phyloP scores from a whole-genome alignment of 352 stramenopile species.

The Pythium plurisporium region DNA sequence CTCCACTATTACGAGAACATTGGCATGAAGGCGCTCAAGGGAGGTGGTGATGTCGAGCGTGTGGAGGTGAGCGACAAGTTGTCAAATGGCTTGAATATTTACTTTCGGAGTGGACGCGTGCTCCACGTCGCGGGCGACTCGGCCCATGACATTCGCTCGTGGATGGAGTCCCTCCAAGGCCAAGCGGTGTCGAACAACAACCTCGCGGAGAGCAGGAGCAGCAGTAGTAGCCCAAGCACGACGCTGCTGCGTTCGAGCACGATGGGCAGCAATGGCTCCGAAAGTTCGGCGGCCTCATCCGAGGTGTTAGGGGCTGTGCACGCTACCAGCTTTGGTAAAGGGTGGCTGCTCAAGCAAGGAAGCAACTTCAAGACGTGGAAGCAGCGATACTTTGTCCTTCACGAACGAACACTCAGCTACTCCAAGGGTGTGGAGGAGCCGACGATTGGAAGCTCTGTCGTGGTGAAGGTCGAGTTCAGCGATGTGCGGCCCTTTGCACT shows the following conservation, averaged over 20 bases:
- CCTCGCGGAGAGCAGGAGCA: not conserved
- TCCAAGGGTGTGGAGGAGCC: constrained; percentile 29
- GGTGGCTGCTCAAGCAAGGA: constrained; percentile 74
- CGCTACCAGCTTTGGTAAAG: constrained; percentile 13
- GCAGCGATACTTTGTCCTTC: constrained; percentile 71
- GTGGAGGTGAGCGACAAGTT: constrained; percentile 41
- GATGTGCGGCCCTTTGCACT: constrained; percentile 63
- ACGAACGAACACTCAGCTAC: constrained; percentile 49
- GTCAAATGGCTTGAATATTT: constrained; percentile 67
- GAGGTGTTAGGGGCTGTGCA: not conserved
- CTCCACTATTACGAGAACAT: constrained; percentile 34
- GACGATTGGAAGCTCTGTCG: constrained; percentile 45
- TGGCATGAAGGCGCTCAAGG: constrained; percentile 30
- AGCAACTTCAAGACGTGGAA: constrained; percentile 77
- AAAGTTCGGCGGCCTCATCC: not conserved
- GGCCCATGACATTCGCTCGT: constrained; percentile 51
- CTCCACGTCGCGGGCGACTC: constrained; percentile 66
- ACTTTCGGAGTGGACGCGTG: constrained; percentile 47
- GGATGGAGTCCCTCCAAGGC: constrained; percentile 46
- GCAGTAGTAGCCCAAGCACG: not conserved
- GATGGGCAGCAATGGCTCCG: constrained; percentile 9
- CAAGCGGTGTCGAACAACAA: not conserved
- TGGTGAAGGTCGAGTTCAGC: constrained; percentile 49
- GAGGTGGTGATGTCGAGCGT: constrained; percentile 47
- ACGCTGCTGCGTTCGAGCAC: not conserved